Percentiles rank a stretch among this genome's conserved stretches.
Conservation (phyloP, 129 eudicot species). For the Flaveria sonorensis region DNA sequence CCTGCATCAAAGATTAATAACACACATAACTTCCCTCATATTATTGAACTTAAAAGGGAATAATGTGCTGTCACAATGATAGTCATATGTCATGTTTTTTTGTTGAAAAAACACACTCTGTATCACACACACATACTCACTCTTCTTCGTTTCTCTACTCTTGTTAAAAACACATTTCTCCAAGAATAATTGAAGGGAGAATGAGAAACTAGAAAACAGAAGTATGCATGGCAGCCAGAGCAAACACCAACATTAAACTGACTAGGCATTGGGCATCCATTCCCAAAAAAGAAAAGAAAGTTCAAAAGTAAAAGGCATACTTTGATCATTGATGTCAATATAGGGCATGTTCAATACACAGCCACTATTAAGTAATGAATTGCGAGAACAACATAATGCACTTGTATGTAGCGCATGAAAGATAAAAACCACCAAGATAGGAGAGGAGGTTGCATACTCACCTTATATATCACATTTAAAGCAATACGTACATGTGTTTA, state of each 20-base stretch:
- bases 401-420: no score
- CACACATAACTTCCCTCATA: not conserved
- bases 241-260: not conserved
- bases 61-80: not conserved
- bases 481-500: no score
- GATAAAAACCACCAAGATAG: no score
- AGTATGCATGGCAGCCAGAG: not conserved
- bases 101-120: no score
- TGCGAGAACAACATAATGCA: no score
- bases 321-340: not conserved
- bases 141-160: not conserved
- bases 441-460: no score
- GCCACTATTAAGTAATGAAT: no score
- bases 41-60: not conserved
- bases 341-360: no score
- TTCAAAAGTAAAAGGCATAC: not conserved
- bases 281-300: not conserved
- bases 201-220: not conserved
- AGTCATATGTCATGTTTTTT: not conserved
- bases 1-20: slow-evolving; percentile 25
- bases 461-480: no score
- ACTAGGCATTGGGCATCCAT: not conserved
- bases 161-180: not conserved
- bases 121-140: not conserved
- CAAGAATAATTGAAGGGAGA: not conserved